A percentile compares a stretch with the other conserved stretches of the same genome.
phyloP scores from a whole-genome alignment of 306 rosid genomes.

The Pueraria montana region DNA sequence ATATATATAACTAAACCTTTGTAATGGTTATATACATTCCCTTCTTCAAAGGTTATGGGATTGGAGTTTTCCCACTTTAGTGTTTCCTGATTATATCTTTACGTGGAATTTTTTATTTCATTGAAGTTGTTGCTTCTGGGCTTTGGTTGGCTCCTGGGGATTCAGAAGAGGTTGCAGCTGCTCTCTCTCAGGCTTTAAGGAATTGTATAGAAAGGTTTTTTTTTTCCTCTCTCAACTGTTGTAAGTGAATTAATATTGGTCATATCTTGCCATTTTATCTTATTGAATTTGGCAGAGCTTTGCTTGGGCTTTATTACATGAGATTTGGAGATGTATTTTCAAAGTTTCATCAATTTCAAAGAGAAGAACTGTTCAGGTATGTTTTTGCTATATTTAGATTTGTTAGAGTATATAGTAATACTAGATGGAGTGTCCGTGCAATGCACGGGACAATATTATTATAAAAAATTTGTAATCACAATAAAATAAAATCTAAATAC shows the following conservation, averaged over 20 bases:
- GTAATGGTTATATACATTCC: slow-evolving; percentile 21
- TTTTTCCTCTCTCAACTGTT: neutral
- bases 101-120: slow-evolving; percentile 41
- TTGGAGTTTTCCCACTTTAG: slow-evolving; percentile 7
- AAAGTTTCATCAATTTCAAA: slow-evolving; percentile 75
- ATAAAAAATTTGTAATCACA: too few species aligned
- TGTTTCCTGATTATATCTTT: slow-evolving; percentile 40
- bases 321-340: slow-evolving; percentile 97
- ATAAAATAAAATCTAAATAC: too few species aligned
- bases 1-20: slow-evolving; percentile 33
- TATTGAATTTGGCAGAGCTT: slow-evolving; percentile 67
- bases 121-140: slow-evolving; percentile 90
- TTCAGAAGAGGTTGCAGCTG: slow-evolving; percentile 94
- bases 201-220: slow-evolving; percentile 83
- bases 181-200: slow-evolving; percentile 95
- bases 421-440: too few species aligned
- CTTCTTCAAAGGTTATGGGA: slow-evolving; percentile 35
- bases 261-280: slow-evolving; percentile 50
- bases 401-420: neutral
- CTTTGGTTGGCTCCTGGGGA: slow-evolving; percentile 98
- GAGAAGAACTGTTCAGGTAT: slow-evolving; percentile 85
- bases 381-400: slow-evolving; percentile 42
- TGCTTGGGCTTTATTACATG: slow-evolving; percentile 80
- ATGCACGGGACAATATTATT: too few species aligned
- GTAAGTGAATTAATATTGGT: slow-evolving; percentile 43